Conservation (phyloP, 495 filamentous ascomycete genomes). For the Penicillium odoratum region DNA sequence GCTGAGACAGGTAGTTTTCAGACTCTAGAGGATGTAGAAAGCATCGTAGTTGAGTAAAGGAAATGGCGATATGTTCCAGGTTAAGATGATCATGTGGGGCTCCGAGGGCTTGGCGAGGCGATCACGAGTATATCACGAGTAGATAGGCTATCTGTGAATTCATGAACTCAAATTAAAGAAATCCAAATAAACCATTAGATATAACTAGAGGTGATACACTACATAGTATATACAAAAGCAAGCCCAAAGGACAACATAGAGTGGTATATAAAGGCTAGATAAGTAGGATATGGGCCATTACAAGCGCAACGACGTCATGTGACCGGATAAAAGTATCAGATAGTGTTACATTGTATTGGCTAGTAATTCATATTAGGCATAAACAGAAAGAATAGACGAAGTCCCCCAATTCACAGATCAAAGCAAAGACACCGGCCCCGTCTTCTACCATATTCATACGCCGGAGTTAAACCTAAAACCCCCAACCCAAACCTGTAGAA, state of each 20-base stretch:
- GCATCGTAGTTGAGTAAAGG: not conserved
- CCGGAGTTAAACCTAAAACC: not conserved
- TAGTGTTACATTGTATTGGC: slow-evolving; percentile 1
- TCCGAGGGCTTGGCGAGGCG: slow-evolving; percentile 22
- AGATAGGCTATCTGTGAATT: not conserved
- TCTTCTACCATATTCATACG: not conserved
- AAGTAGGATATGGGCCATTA: too few relatives aligned
- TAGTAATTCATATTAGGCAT: not conserved
- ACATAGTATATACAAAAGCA: too few relatives aligned
- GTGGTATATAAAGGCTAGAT: too few relatives aligned
- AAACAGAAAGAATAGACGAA: not conserved
- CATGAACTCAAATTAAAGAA: too few relatives aligned
- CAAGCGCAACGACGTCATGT: too few relatives aligned
- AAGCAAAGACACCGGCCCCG: not conserved
- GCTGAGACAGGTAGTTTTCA: slow-evolving; percentile 1
- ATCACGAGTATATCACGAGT: slow-evolving; percentile 15
- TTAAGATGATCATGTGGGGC: slow-evolving; percentile 30
- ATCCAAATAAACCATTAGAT: too few relatives aligned
- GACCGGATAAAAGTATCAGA: not conserved
- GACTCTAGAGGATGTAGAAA: slow-evolving; percentile 6
- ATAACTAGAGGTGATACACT: too few relatives aligned
- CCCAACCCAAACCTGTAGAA: not conserved
- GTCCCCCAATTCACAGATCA: not conserved
- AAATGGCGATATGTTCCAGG: slow-evolving; percentile 8
- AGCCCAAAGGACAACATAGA: too few relatives aligned